Evolutionary conservation across 1,284 basidiomycete genomes (phyloP), one percentile per base, ranked within the genome.

Genomic region (Xerocomus amazonicus): DNA sequence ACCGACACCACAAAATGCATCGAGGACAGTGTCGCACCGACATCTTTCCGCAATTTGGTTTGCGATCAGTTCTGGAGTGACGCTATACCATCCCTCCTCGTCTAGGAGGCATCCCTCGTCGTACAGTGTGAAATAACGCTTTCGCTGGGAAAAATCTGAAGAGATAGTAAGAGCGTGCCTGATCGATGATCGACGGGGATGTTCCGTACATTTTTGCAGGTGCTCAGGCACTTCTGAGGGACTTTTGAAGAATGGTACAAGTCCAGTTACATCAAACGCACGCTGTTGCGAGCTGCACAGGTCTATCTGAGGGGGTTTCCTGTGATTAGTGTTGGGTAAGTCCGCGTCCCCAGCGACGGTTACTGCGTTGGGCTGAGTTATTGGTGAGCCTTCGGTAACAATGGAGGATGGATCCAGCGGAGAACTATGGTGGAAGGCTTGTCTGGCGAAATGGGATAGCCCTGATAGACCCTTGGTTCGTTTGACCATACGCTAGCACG

Each of bases 1-100:
- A 9, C 97, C 97, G 0, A 98, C 95, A 0, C 97, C 97, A 63
- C 94, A 97, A 65, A 98, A 99, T 1, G 93, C 92, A 63, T 99
- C 97, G 26, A 96, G 73, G 44, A 95, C 76, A 3, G 84, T 85
- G 57, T 84, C 84, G 59, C 87, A 94, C 23, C 87, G 78, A 73
- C 95, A 97, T 27, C 95, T 75, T 56, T 93, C 87, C 0, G 97
- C 96, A 43, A 97, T 97, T 62, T 94, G 92, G 53, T 81, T 72
- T 3, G 96, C 97, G 14, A 99, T 86, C 32, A 78, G 77, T 62
- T 99, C 95, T 0, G 97, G 96, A 0, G 97, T 99, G 47, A 99
- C 86, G 52, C 91, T 94, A 70, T 89, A 99, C 97, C 97, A 99
- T 3, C 94, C 95, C 68, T 94, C 90, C 59, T 86, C 81, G 56